Evolutionary conservation across 495 filamentous ascomycete species (phyloP), one percentile per base, ranked within the genome.

Genomic region (Aspergillus avenaceus): DNA sequence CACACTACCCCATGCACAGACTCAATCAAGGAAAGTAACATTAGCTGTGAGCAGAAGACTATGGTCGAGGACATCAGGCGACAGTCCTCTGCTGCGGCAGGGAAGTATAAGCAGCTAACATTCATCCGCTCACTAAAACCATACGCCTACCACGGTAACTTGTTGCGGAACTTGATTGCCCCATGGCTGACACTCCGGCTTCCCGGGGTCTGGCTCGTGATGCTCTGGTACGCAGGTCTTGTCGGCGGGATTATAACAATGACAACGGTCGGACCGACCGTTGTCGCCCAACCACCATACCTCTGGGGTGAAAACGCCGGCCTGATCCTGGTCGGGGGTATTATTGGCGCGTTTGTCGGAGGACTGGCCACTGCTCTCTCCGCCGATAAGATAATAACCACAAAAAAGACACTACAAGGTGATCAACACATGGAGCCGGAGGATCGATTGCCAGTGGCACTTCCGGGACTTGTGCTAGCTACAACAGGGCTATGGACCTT

Each of bases 401-500:
- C 49, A 8, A 53, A 52, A 34, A 53, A 46, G 9, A 46, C 38
- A 13, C 19, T 53, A 16, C 41, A 53, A 26, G 46, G 40, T 1
- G 47, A 47, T 28, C 28, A 40, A 31, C 41, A 46, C 19, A 41
- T 43, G 19, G 54, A 57, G 41, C 48, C 54, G 8, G 54, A 57
- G 47, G 26, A 6, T 0, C 50, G 54, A 18, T 36, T 57, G 12
- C 54, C 50, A 0, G 45, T 57, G 38, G 54, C 54, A 26, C 37
- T 57, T 13, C 54, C 54, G 4, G 54, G 54, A 5, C 36, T 57
- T 18, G 26, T 57, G 18, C 54, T 57, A 3, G 54, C 54, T 1
- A 57, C 54, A 34, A 42, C 46, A 26, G 54, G 53, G 2, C 49
- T 56, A 5, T 56, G 53, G 53, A 47, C 42, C 8, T 56, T 56